These are phyloP conservation scores for Saccharum hybrid DNA, from an alignment of 202 grass and related monocot genomes.

Conservation along the genomic window DNA sequence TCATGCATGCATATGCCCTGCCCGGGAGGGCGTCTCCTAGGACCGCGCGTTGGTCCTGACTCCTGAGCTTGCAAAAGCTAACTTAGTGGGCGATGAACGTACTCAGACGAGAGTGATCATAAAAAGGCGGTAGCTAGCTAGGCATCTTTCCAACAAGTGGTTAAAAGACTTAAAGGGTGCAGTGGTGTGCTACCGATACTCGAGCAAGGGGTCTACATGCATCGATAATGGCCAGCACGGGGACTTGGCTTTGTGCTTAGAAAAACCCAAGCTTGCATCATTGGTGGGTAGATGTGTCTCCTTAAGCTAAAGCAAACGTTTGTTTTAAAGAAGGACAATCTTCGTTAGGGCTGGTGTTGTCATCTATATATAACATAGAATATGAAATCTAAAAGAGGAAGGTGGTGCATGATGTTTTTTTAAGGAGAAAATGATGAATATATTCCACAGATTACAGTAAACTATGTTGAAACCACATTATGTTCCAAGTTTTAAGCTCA, in stretches of 20 bases:
- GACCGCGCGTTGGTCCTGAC: background rate
- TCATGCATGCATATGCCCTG: background rate
- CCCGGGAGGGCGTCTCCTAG: background rate
- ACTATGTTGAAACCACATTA: too few species aligned
- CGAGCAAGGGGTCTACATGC: conserved; percentile 4
- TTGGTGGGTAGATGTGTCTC: conserved; percentile 5
- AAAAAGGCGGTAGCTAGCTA: background rate
- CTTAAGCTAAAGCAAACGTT: background rate
- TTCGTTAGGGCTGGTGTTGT: background rate
- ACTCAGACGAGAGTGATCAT: background rate
- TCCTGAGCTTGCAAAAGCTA: background rate
- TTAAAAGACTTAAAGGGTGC: background rate
- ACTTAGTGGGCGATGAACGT: background rate
- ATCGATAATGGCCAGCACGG: background rate
- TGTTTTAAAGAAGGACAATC: background rate
- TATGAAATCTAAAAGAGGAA: too few species aligned
- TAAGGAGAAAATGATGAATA: too few species aligned
- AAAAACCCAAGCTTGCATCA: background rate
- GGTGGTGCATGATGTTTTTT: too few species aligned
- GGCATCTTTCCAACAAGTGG: background rate
- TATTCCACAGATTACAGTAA: too few species aligned
- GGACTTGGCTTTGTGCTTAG: background rate
- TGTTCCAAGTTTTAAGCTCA: too few species aligned
- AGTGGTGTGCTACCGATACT: background rate
- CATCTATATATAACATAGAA: background rate